These are phyloP conservation scores for Penicillium sp. DNA, from an alignment of 2,329 filamentous ascomycete species.

Conservation along the genomic window DNA sequence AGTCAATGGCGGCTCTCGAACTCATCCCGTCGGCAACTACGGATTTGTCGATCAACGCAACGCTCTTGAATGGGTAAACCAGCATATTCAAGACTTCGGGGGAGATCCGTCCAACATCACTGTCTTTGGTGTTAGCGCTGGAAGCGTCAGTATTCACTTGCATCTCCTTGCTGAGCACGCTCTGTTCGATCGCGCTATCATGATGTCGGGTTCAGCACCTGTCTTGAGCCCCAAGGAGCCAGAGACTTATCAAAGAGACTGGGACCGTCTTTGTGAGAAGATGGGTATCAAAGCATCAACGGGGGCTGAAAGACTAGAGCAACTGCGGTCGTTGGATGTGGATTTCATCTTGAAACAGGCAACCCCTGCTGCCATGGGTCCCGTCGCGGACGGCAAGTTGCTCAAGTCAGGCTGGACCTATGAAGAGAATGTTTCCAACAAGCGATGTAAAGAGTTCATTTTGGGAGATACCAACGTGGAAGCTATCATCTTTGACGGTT, in stretches of 20 bases:
- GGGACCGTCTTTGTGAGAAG: constrained; percentile 10
- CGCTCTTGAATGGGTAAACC: constrained; percentile 18
- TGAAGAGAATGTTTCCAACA: constrained; percentile 10
- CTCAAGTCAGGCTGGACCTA: constrained; percentile 10
- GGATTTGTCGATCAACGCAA: constrained; percentile 18
- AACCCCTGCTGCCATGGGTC: constrained; percentile 15
- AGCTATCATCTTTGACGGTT: constrained; percentile 17
- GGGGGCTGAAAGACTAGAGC: not conserved
- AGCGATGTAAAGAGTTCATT: constrained; percentile 18
- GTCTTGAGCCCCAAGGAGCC: constrained; percentile 6
- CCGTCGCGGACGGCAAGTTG: constrained; percentile 14
- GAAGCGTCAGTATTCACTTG: constrained; percentile 16
- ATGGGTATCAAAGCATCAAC: constrained; percentile 4
- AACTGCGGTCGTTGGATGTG: constrained; percentile 10
- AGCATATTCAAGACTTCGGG: constrained; percentile 15
- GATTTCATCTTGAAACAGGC: constrained; percentile 11
- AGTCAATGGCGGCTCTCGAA: constrained; percentile 2
- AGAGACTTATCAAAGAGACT: constrained; percentile 11
- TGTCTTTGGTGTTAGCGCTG: constrained; percentile 17
- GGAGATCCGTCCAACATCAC: constrained; percentile 16
- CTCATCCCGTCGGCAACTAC: constrained; percentile 7
- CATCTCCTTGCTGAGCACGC: constrained; percentile 13
- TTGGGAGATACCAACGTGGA: constrained; percentile 18
- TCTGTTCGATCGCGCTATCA: constrained; percentile 18
- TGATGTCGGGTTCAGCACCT: constrained; percentile 20